Percentiles rank a stretch among this genome's conserved stretches.
Evolutionary conservation across 73 alveolate genomes (phyloP).

Genomic region (Symbiodinium natans): DNA sequence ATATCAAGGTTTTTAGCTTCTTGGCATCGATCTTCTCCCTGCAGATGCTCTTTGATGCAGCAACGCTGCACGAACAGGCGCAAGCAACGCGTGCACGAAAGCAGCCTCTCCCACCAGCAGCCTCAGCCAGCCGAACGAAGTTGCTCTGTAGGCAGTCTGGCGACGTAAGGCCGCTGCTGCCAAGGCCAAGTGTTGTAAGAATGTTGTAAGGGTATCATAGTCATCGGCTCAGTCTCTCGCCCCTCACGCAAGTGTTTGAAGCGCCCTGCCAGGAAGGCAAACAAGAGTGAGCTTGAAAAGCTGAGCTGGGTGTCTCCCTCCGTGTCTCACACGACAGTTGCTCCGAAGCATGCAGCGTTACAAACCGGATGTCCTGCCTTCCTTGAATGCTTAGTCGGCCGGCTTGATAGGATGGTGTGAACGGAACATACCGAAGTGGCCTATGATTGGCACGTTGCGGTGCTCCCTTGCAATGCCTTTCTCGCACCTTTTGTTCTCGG

Average conservation of each 20-base stretch:
- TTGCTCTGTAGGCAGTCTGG: conserved; percentile 45
- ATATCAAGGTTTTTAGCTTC: conserved; percentile 32
- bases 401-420: too few relatives aligned
- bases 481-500: background rate
- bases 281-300: background rate
- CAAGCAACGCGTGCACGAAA: background rate
- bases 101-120: too few relatives aligned
- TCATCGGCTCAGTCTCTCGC: background rate
- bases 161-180: conserved; percentile 34
- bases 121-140: background rate
- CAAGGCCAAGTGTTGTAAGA: conserved; percentile 14
- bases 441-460: too few relatives aligned
- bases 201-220: too few relatives aligned
- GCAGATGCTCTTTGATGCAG: conserved; percentile 85
- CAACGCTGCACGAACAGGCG: conserved; percentile 86
- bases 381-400: too few relatives aligned
- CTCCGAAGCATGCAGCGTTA: too few relatives aligned
- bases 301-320: background rate
- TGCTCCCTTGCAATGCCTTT: too few relatives aligned
- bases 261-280: background rate
- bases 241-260: too few relatives aligned
- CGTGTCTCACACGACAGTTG: too few relatives aligned
- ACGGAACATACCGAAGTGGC: too few relatives aligned
- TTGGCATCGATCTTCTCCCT: conserved; percentile 78
- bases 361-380: too few relatives aligned